Evolutionary conservation across 2,329 filamentous ascomycete genomes (phyloP).

Genomic region (Colletotrichum gloeosporioides): DNA sequence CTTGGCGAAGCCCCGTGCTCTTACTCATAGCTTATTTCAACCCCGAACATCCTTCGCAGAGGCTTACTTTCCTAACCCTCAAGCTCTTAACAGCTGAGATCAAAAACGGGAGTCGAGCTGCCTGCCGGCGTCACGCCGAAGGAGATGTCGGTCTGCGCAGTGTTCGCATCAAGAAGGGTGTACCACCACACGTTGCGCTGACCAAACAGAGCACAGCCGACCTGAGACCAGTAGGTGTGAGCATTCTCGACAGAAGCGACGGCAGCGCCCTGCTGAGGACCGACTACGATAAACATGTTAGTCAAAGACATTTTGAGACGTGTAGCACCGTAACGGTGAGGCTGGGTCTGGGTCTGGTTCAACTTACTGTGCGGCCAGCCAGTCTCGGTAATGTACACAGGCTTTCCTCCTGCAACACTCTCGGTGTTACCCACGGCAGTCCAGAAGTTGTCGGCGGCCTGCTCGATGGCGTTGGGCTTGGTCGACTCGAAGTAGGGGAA

Average conservation of each 20-base stretch:
- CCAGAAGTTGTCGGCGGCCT: constrained; percentile 49
- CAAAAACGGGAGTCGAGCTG: constrained; percentile 5
- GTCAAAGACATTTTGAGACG: not conserved
- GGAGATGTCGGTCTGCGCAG: not conserved
- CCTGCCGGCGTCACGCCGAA: constrained; percentile 3
- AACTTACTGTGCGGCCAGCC: constrained; percentile 55
- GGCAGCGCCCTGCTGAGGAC: constrained; percentile 47
- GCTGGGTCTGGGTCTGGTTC: not conserved
- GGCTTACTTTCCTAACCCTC: fast-evolving
- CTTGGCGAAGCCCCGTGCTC: not conserved
- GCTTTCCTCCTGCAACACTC: constrained; percentile 45
- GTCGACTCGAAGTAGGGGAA: constrained; percentile 59
- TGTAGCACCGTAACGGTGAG: not conserved
- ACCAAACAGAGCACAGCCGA: constrained; percentile 9
- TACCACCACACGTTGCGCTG: constrained; percentile 21
- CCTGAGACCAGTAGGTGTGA: constrained; percentile 4
- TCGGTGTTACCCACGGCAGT: constrained; percentile 36
- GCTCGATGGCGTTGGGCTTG: constrained; percentile 32
- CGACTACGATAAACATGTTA: constrained; percentile 25
- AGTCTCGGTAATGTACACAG: constrained; percentile 58
- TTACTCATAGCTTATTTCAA: not conserved
- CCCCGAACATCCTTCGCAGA: not conserved
- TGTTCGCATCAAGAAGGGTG: constrained; percentile 13
- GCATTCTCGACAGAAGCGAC: constrained; percentile 53
- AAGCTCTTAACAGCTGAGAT: not conserved